Conservation (phyloP, 75 land plant species). For the Pinus albicaulis region DNA sequence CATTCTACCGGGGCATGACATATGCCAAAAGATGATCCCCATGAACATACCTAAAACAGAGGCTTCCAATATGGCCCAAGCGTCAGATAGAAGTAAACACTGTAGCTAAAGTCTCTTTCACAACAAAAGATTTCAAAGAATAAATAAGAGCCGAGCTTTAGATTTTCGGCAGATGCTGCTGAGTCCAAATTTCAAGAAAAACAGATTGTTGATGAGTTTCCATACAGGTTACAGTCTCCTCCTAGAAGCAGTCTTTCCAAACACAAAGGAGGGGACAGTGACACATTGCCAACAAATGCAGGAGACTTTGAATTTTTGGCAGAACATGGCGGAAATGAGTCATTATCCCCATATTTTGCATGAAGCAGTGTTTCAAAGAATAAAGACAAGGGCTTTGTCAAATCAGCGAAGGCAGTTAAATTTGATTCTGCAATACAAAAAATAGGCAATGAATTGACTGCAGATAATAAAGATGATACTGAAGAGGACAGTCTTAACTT, state of each 20-base stretch:
- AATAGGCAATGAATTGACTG: no score
- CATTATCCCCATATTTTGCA: not conserved
- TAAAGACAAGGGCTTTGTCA: not conserved
- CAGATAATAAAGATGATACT: no score
- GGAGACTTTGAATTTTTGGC: not conserved
- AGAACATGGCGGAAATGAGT: not conserved
- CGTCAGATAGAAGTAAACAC: no score
- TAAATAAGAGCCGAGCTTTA: not conserved
- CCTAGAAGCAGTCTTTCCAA: not conserved
- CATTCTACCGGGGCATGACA: no score
- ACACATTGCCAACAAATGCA: not conserved
- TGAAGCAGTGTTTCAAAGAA: not conserved
- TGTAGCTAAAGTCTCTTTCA: not conserved
- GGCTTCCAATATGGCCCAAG: no score
- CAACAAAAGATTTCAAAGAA: not conserved
- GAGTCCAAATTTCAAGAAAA: not conserved
- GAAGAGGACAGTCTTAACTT: no score
- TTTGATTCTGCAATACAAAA: no score
- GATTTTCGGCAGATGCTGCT: not conserved
- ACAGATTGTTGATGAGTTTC: not conserved
- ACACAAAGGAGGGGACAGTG: not conserved
- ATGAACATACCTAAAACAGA: not conserved
- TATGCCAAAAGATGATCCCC: no score
- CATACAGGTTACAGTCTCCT: not conserved
- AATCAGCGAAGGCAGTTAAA: no score